A percentile compares a stretch with the other conserved stretches of the same genome.
phyloP scores from a whole-genome alignment of 306 rosid genomes.

The Delonix regia region DNA sequence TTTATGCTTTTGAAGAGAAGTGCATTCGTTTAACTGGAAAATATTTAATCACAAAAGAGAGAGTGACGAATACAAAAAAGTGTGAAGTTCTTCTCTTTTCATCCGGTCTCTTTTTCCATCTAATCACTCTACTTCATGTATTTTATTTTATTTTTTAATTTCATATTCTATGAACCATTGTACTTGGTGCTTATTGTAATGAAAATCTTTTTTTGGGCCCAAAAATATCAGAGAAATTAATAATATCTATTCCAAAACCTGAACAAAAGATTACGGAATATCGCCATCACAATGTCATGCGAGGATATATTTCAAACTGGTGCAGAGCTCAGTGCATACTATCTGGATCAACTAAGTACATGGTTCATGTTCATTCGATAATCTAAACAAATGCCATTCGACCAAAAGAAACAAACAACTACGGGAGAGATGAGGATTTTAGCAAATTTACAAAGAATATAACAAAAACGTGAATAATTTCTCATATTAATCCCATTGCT shows the following conservation, averaged over 20 bases:
- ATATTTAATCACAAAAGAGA: too few species aligned
- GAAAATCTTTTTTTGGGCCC: too few species aligned
- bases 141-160: too few species aligned
- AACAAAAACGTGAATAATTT: not conserved
- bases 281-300: not conserved
- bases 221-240: too few species aligned
- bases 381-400: conserved; percentile 1
- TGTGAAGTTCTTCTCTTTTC: too few species aligned
- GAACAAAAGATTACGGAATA: not conserved
- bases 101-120: too few species aligned
- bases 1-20: too few species aligned
- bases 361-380: conserved; percentile 7
- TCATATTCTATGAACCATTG: too few species aligned
- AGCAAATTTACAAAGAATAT: conserved; percentile 27
- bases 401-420: not conserved
- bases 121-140: too few species aligned
- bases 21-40: too few species aligned
- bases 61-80: too few species aligned
- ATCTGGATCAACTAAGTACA: not conserved
- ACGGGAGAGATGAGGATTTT: not conserved
- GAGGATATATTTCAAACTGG: not conserved
- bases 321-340: not conserved
- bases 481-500: not conserved
- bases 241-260: not conserved
- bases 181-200: too few species aligned